A percentile compares a stretch with the other conserved stretches of the same genome.
Conservation (phyloP, 176 grass and related monocot genomes). For the Triticum urartu region DNA sequence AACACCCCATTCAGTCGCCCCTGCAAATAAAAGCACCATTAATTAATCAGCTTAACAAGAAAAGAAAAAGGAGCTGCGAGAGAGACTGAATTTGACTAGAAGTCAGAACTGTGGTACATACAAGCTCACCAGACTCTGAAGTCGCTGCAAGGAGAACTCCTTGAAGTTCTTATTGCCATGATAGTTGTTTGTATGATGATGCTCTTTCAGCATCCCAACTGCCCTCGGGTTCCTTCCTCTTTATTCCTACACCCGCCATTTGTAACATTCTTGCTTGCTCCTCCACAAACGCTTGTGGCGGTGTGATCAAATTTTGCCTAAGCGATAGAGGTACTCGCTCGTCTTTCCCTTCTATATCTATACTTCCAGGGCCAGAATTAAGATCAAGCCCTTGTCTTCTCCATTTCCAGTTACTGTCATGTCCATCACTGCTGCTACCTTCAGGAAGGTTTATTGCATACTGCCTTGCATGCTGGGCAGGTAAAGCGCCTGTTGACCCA, state of each 20-base stretch:
- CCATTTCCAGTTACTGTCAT: slow-evolving; percentile 61
- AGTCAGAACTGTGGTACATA: slow-evolving; percentile 19
- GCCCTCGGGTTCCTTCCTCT: slow-evolving; percentile 84
- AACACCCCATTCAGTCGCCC: slow-evolving; percentile 22
- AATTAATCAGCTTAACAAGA: not conserved
- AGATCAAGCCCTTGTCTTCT: slow-evolving; percentile 72
- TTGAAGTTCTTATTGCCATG: slow-evolving; percentile 55
- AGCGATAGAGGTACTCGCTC: slow-evolving; percentile 37
- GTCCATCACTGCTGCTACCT: slow-evolving; percentile 53
- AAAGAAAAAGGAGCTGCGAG: not conserved
- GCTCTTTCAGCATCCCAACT: slow-evolving; percentile 80
- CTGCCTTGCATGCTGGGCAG: slow-evolving; percentile 58
- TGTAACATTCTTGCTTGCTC: slow-evolving; percentile 68
- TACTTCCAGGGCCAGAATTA: slow-evolving; percentile 70
- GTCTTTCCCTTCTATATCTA: slow-evolving; percentile 61
- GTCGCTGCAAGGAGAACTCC: slow-evolving; percentile 1
- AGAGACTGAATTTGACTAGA: not conserved
- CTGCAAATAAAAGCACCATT: slow-evolving; percentile 43
- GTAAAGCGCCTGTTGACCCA: slow-evolving; percentile 45
- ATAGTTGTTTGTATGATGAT: slow-evolving; percentile 55
- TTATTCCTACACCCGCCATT: slow-evolving; percentile 50
- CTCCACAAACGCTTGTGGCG: slow-evolving; percentile 54
- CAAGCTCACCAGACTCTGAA: slow-evolving; percentile 47
- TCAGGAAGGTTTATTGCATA: slow-evolving; percentile 77
- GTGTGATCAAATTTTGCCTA: slow-evolving; percentile 57